Percentiles rank a stretch among this genome's conserved stretches.
Conservation (phyloP, 2,329 filamentous ascomycete genomes). For the Sclerotinia borealis region DNA sequence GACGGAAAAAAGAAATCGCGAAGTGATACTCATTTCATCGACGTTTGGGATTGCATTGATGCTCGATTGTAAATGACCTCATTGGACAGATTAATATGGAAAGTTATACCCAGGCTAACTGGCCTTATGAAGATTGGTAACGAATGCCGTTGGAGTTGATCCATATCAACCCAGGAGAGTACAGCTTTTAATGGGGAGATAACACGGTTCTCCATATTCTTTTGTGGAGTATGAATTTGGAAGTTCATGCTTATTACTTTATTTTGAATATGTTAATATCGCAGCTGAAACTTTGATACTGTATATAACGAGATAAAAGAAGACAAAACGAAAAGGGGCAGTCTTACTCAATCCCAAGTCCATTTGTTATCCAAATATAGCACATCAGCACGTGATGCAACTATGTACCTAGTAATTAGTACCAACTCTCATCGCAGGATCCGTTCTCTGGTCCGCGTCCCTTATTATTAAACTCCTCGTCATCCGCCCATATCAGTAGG, state of each 20-base stretch:
- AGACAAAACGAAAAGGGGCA: neutral
- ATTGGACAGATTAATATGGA: neutral
- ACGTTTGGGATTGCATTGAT: neutral
- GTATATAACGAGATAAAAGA: neutral
- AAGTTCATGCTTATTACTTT: neutral
- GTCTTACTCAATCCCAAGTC: neutral
- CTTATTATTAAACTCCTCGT: neutral
- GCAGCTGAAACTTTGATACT: neutral
- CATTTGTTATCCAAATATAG: neutral
- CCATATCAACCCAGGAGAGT: neutral
- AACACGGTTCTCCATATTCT: neutral
- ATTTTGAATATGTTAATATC: neutral
- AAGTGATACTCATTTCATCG: neutral
- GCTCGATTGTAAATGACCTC: neutral
- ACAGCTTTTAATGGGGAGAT: neutral
- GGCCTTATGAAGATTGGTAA: neutral
- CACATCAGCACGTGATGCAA: neutral
- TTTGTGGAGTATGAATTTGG: neutral
- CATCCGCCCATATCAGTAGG: conserved; percentile 5
- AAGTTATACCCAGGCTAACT: neutral
- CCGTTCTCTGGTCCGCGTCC: conserved; percentile 8
- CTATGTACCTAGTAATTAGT: neutral
- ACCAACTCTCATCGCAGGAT: neutral
- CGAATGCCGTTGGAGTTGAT: neutral
- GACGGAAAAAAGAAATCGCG: neutral